These are phyloP conservation scores for Scheffersomyces stambukii DNA, from an alignment of 1,139 yeast species.

Conservation along the genomic window DNA sequence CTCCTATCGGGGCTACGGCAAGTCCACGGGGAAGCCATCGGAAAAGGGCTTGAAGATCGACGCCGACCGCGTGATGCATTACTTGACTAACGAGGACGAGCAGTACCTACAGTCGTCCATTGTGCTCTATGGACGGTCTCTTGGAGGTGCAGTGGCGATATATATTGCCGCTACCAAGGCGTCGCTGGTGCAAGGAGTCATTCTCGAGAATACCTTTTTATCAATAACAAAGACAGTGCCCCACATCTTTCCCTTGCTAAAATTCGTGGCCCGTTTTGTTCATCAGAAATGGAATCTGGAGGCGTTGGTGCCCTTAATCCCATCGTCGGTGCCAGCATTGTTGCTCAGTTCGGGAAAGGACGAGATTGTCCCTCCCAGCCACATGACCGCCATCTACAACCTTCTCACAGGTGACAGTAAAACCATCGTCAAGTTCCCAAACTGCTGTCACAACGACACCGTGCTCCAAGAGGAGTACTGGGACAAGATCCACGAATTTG, in stretches of 20 bases:
- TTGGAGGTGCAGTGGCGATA: slow-evolving; percentile 94
- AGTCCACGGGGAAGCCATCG: slow-evolving; percentile 71
- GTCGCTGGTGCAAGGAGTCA: slow-evolving; percentile 51
- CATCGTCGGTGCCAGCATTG: slow-evolving; percentile 57
- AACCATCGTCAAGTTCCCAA: slow-evolving; percentile 47
- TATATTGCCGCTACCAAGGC: slow-evolving; percentile 66
- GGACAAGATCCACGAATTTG: slow-evolving; percentile 59
- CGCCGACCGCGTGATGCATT: slow-evolving; percentile 69
- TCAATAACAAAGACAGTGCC: slow-evolving; percentile 80
- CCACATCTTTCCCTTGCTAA: slow-evolving; percentile 67
- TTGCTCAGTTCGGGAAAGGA: slow-evolving; percentile 74
- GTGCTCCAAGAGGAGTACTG: slow-evolving; percentile 71
- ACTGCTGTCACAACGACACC: slow-evolving; percentile 78
- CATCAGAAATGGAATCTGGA: slow-evolving; percentile 87
- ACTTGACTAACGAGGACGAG: slow-evolving; percentile 48
- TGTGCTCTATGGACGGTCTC: slow-evolving; percentile 79
- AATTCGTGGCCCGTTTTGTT: slow-evolving; percentile 56
- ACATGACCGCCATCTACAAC: slow-evolving; percentile 63
- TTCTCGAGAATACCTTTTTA: slow-evolving; percentile 84
- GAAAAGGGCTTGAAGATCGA: slow-evolving; percentile 82
- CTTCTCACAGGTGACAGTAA: slow-evolving; percentile 45
- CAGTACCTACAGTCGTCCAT: slow-evolving; percentile 52
- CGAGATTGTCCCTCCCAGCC: slow-evolving; percentile 88
- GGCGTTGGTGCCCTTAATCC: slow-evolving; percentile 47
- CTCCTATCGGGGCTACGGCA: slow-evolving; percentile 91